Conservation (phyloP, 2,329 filamentous ascomycete species). For the Ceratocystis papillata region DNA sequence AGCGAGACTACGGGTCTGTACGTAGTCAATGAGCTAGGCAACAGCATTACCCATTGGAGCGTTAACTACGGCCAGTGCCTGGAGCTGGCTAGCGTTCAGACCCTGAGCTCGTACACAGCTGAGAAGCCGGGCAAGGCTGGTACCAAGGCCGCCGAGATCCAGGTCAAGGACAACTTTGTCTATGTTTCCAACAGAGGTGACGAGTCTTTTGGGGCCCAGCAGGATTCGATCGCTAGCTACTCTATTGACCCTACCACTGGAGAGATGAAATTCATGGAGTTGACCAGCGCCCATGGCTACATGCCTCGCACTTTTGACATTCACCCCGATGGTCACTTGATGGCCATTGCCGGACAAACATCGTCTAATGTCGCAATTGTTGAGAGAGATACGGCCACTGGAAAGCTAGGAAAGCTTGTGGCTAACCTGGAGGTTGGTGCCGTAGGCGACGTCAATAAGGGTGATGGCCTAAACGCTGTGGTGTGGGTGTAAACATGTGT, state of each 20-base stretch:
- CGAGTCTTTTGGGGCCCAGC: slow-evolving; percentile 42
- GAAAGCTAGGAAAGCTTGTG: slow-evolving; percentile 42
- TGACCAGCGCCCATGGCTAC: slow-evolving; percentile 46
- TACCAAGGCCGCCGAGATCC: slow-evolving; percentile 47
- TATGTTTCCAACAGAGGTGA: slow-evolving; percentile 54
- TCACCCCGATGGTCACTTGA: slow-evolving; percentile 47
- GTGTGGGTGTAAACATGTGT: slow-evolving; percentile 32
- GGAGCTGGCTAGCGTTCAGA: slow-evolving; percentile 37
- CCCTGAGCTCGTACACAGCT: slow-evolving; percentile 38
- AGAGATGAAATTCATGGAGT: slow-evolving; percentile 41
- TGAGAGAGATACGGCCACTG: slow-evolving; percentile 43
- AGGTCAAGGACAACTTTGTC: slow-evolving; percentile 43
- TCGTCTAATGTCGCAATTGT: slow-evolving; percentile 49
- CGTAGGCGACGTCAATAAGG: slow-evolving; percentile 34
- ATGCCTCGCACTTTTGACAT: slow-evolving; percentile 54
- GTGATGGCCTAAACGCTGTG: slow-evolving; percentile 40
- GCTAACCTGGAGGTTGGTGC: slow-evolving; percentile 35
- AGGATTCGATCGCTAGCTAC: slow-evolving; percentile 48
- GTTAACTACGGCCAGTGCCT: slow-evolving; percentile 42
- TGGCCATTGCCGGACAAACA: slow-evolving; percentile 54
- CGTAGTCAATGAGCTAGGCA: slow-evolving; percentile 40
- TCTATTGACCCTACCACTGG: slow-evolving; percentile 38
- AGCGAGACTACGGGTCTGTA: slow-evolving; percentile 28
- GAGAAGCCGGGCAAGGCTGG: slow-evolving; percentile 36
- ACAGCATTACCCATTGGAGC: slow-evolving; percentile 41